Base-by-base conservation (phyloP, 306 rosid genomes). In the Bauhinia variegata region DNA sequence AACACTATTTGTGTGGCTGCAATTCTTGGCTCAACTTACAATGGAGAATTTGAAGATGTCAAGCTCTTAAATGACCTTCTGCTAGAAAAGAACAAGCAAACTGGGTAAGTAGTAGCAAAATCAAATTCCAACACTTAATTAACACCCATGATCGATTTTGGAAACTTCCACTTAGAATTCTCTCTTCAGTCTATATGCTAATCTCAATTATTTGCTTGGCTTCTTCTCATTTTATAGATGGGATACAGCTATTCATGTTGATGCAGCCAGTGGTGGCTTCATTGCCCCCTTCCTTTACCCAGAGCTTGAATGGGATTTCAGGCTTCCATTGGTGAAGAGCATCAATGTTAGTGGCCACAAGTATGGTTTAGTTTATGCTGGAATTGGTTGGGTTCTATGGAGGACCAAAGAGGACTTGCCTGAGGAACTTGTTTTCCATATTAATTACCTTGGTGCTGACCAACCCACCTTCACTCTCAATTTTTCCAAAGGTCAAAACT, bases 391-490 rank as follows among this genome's bases (percentile, higher is more conserved):
- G 91, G 75, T 77, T 18, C 55, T 83, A 0, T 88, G 96, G 96
- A 88, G 96, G 42, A 68, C 37, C 54, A 75, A 84, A 43, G 61
- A 83, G 0, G 96, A 88, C 38, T 78, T 88, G 57, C 96, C 96
- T 9, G 52, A 86, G 18, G 88, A 83, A 5, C 91, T 88, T 12
- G 56, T 88, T 55, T 88, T 88, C 57, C 86, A 84, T 50, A 80
- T 80, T 17, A 76, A 76, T 46, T 80, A 80, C 62, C 85, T 80
- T 42, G 81, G 85, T 65, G 98, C 98, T 50, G 98, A 92, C 65
- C 98, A 92, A 64, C 98, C 98, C 76, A 92, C 98, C 46, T 92
- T 92, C 85, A 92, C 98, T 16, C 98, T 92, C 75, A 92, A 92
- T 67, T 92, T 92, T 85, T 92, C 98, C 39, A 92, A 92, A 82